Evolutionary conservation across 2,329 filamentous ascomycete species (phyloP), one percentile per base, ranked within the genome.

Genomic region (Cercospora canescens): DNA sequence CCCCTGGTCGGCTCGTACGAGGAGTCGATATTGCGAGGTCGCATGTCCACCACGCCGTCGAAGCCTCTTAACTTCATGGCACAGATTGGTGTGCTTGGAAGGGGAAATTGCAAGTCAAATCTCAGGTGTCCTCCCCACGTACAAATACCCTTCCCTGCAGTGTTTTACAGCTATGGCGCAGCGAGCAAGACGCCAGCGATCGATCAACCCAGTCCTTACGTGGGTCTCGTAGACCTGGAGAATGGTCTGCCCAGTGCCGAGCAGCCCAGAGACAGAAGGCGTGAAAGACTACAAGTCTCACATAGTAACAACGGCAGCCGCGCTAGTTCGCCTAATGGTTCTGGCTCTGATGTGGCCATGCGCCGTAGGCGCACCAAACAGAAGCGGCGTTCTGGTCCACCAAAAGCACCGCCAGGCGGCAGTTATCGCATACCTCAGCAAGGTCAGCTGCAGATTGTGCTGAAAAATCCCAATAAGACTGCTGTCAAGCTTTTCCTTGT

Each of bases 1-100:
- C 94, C 94, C 3, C 96, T 99, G 91, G 94, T 98, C 2, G 95
- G 95, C 2, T 97, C 94, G 1, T 99, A 97, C 72, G 95, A 99
- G 79, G 95, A 99, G 80, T 97, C 93, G 30, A 97, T 99, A 67
- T 82, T 99, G 1, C 89, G 93, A 55, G 95, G 95, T 41, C 88
- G 95, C 68, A 99, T 99, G 95, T 98, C 95, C 30, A 97, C 94
- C 1, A 95, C 90, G 2, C 94, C 95, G 0, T 98, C 94, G 0
- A 94, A 92, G 70, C 94, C 95, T 6, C 82, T 99, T 6, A 90
- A 97, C 70, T 99, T 99, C 75, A 86, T 96, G 6, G 95, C 95
- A 30, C 93, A 98, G 76, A 97, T 99, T 64, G 95, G 95, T 24
- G 95, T 98, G 0, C 82, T 98, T 16, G 95, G 94, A 9, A 89